Base-by-base conservation (phyloP, 177 flowering plant species). In the Vitis hybrid region DNA sequence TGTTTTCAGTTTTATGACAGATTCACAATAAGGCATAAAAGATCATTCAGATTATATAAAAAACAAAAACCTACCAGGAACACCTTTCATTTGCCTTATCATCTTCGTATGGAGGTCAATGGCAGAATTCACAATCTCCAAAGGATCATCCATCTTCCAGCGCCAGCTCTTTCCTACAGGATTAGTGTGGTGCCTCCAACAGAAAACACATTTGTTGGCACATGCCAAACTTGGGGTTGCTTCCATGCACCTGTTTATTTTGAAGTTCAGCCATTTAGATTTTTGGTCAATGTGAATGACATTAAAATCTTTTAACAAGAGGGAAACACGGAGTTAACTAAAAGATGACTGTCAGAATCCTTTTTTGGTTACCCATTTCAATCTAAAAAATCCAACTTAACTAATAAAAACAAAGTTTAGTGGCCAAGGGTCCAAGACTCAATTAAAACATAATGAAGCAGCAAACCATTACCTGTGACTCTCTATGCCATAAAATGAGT, bases 151-250 rank as follows among this genome's bases (percentile, higher is more conserved):
- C 93, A 96, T 94, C 85, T 92, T 90, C 99, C 99, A 96, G 74
- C 73, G 85, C 99, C 99, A 96, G 78, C 92, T 94, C 84, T 91
- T 96, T 58, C 93, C 99, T 7, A 94, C 98, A 70, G 99, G 99
- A 83, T 96, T 96, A 24, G 97, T 92, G 79, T 96, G 99, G 83
- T 96, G 99, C 78, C 98, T 90, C 99, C 98, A 96, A 74, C 99
- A 96, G 78, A 96, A 94, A 58, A 96, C 99, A 83, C 98, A 96
- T 84, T 96, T 94, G 79, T 94, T 96, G 18, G 99, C 99, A 78
- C 99, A 94, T 35, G 99, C 98, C 78, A 96, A 78, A 80, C 98
- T 94, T 27, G 98, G 99, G 57, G 97, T 96, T 70, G 99, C 87
- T 76, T 96, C 99, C 99, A 96, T 92, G 84, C 98, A 94, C 83